phyloP scores from a whole-genome alignment of 768 basidiomycete species.

The Crucibulum laeve region DNA sequence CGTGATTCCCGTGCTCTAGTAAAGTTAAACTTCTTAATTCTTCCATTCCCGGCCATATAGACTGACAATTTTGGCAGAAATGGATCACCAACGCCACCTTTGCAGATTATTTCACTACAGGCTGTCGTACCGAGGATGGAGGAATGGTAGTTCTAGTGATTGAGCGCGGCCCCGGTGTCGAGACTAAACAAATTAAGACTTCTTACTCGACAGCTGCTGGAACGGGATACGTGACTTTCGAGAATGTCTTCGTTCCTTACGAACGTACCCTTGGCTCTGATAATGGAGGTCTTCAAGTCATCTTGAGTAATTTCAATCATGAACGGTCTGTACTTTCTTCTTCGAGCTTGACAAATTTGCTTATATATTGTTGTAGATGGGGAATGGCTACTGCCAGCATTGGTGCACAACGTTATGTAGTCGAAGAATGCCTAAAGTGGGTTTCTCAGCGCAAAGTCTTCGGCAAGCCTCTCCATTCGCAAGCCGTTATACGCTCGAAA shows the following conservation, averaged over 20 bases:
- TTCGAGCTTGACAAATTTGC: too few relatives aligned
- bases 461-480: slow-evolving; percentile 62
- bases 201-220: slow-evolving; percentile 78
- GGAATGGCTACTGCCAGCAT: slow-evolving; percentile 59
- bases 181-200: slow-evolving; percentile 80
- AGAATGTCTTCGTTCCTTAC: slow-evolving; percentile 81
- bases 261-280: slow-evolving; percentile 72
- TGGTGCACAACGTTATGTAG: slow-evolving; percentile 52
- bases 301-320: slow-evolving; percentile 80
- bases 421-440: slow-evolving; percentile 74
- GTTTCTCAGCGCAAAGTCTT: slow-evolving; percentile 72
- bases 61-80: slow-evolving; percentile 30
- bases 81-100: slow-evolving; percentile 82
- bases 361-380: slow-evolving; percentile 47
- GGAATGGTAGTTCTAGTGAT: slow-evolving; percentile 21
- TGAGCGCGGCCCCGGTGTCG: slow-evolving; percentile 44
- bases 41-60: not conserved
- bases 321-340: slow-evolving; percentile 60
- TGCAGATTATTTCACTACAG: slow-evolving; percentile 66
- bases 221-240: slow-evolving; percentile 79
- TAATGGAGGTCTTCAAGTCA: slow-evolving; percentile 34
- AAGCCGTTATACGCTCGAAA: slow-evolving; percentile 74
- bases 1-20: slow-evolving; percentile 4
- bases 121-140: slow-evolving; percentile 50
- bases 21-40: not conserved